Evolutionary conservation across 1,139 yeast species (phyloP), one percentile per base, ranked within the genome.

Genomic region (Sugiyamaella paludigena): DNA sequence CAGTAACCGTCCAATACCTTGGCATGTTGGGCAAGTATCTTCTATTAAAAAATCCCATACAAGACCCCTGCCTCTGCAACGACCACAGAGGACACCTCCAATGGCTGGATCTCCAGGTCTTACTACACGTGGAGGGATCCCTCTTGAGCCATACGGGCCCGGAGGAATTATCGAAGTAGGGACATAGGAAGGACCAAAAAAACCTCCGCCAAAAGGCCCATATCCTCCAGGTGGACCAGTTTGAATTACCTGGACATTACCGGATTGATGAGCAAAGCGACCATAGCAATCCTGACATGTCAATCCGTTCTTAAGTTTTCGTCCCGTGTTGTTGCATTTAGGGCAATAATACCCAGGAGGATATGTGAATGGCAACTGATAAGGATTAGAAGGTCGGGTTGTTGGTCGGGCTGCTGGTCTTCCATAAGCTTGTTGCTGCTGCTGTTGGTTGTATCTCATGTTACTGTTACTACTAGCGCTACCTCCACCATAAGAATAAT

Each of bases 31-130:
- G 45, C 68, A 64, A 0, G 57, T 53, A 12, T 56, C 59, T 5
- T 61, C 62, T 37, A 53, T 49, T 10, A 62, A 42, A 36, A 68
- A 50, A 32, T 67, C 71, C 9, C 72, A 66, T 1, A 78, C 72
- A 51, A 75, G 57, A 0, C 96, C 96, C 0, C 77, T 55, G 1
- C 96, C 96, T 44, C 88, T 65, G 60, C 96, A 89, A 47, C 81
- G 68, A 0, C 91, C 91, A 68, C 97, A 89, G 5, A 84, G 60
- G 1, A 74, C 65, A 1, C 96, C 96, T 0, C 96, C 96, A 10
- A 87, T 70, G 24, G 91, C 66, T 0, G 95, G 95, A 58, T 88
- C 95, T 1, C 96, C 96, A 0, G 96, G 95, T 9, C 62, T 67
- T 1, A 86, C 85, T 30, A 79, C 69, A 9, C 78, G 45, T 0